Percentiles rank a stretch among this genome's conserved stretches.
Evolutionary conservation across 164 flowering plant species (phyloP).

Genomic region (Echeveria elegans): DNA sequence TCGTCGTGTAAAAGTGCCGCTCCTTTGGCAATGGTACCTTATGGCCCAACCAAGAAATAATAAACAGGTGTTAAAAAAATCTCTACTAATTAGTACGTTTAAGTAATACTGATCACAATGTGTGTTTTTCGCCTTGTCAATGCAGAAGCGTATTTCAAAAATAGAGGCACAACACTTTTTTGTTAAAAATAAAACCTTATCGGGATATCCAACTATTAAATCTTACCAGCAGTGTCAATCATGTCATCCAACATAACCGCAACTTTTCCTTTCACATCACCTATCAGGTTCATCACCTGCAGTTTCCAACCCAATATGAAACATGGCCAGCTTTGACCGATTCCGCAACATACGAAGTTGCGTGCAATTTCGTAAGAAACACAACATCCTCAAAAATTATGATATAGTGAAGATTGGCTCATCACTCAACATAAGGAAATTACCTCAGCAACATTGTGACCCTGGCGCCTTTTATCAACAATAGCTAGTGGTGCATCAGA

Average conservation of each 20-base stretch:
- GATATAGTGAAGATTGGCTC: background rate
- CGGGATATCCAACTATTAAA: no score
- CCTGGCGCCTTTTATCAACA: slow-evolving; percentile 96
- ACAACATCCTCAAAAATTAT: no score
- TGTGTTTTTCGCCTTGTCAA: background rate
- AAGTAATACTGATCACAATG: background rate
- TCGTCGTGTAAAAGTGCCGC: background rate
- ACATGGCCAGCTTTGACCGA: background rate
- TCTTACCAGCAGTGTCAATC: background rate
- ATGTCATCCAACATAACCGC: background rate
- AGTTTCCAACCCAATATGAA: background rate
- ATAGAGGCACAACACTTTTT: background rate
- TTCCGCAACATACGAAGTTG: background rate
- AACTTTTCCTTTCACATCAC: background rate
- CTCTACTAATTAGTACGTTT: no score
- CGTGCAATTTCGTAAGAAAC: no score
- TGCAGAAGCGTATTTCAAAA: background rate
- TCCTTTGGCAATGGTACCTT: background rate
- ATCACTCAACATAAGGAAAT: background rate
- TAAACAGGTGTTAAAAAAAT: background rate
- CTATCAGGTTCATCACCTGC: background rate
- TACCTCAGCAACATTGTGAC: slow-evolving; percentile 98
- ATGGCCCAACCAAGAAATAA: background rate
- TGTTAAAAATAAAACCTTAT: no score
- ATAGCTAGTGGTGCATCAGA: slow-evolving; percentile 98